A percentile compares a stretch with the other conserved stretches of the same genome.
Conservation (phyloP, 2,329 filamentous ascomycete species). For the Xylaria sp. region DNA sequence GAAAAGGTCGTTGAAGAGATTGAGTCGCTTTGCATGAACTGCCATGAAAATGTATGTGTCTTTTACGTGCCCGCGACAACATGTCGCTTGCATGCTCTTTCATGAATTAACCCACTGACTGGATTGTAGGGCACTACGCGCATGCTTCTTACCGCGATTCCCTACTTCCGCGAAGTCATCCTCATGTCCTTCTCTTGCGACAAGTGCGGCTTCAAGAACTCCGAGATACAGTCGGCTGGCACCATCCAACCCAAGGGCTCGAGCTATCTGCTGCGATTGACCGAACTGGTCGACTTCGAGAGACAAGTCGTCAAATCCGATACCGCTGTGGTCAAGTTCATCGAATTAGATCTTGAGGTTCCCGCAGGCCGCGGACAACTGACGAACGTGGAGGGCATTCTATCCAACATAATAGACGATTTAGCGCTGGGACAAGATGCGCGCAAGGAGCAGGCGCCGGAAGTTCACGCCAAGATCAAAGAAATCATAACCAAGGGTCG, state of each 20-base stretch:
- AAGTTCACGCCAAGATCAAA: slow-evolving; percentile 77
- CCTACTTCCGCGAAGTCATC: slow-evolving; percentile 96
- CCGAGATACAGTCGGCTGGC: slow-evolving; percentile 90
- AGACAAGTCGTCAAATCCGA: slow-evolving; percentile 94
- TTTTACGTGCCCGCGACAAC: too few relatives aligned
- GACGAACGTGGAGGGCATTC: slow-evolving; percentile 88
- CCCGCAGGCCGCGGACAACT: slow-evolving; percentile 88
- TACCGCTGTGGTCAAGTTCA: slow-evolving; percentile 80
- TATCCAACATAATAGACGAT: slow-evolving; percentile 78
- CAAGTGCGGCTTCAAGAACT: slow-evolving; percentile 86
- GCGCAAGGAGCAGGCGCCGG: slow-evolving; percentile 76
- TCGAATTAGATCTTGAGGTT: slow-evolving; percentile 91
- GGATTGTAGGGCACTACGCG: slow-evolving; percentile 74
- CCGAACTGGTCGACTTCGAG: slow-evolving; percentile 72
- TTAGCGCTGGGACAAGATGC: slow-evolving; percentile 80
- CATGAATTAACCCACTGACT: background rate
- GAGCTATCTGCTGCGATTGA: slow-evolving; percentile 81
- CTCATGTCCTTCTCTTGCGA: slow-evolving; percentile 96
- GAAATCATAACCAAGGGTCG: slow-evolving; percentile 73
- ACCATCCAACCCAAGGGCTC: slow-evolving; percentile 87
- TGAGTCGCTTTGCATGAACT: slow-evolving; percentile 86
- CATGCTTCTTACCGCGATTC: slow-evolving; percentile 87
- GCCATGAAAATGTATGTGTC: slow-evolving; percentile 69
- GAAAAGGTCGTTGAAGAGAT: slow-evolving; percentile 65
- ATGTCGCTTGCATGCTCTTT: too few relatives aligned